phyloP scores from a whole-genome alignment of 257 asterid genomes.

The Solanum sparsipilum region DNA sequence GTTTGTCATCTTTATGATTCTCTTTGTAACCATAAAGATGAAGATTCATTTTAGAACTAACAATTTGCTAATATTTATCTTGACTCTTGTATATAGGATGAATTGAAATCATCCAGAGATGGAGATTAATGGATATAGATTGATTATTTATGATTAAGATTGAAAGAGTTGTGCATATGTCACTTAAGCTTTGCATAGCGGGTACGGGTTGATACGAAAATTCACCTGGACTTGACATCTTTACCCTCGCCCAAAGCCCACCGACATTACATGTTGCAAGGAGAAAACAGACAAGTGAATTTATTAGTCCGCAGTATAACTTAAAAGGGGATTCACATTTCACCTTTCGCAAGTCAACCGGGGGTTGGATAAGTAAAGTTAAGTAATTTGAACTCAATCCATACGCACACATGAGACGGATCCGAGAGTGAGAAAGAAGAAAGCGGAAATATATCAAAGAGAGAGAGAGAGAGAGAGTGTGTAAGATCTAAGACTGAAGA shows the following conservation, averaged over 20 bases:
- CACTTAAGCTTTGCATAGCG: no score
- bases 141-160: no score
- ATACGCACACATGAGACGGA: neutral
- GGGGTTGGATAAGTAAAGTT: neutral
- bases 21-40: no score
- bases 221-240: neutral
- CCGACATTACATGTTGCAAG: neutral
- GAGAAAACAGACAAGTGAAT: neutral
- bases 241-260: neutral
- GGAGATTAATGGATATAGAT: no score
- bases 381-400: neutral
- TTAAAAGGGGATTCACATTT: neutral
- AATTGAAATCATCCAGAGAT: no score
- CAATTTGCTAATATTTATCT: no score
- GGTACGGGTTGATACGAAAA: no score
- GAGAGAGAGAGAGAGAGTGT: neutral
- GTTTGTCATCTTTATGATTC: no score
- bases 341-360: neutral
- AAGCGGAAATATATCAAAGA: neutral
- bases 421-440: neutral
- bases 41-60: no score
- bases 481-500: neutral
- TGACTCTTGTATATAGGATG: no score
- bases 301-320: neutral
- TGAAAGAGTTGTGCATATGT: no score